phyloP scores from a whole-genome alignment of 2,329 filamentous ascomycete species.

The Monosporascus sp. region DNA sequence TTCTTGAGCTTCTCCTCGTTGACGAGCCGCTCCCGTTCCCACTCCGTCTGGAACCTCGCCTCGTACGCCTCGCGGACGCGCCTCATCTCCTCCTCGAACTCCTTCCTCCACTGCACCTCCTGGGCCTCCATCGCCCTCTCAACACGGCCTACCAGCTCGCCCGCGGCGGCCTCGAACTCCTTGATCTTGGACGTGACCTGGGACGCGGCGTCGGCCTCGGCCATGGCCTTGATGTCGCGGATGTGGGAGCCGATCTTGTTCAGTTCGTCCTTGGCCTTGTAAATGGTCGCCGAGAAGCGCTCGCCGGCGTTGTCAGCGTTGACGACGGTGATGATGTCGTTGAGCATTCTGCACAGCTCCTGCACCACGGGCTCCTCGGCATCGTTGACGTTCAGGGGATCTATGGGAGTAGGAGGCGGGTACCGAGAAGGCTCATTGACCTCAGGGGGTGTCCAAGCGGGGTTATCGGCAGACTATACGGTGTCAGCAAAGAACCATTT shows the following conservation, averaged over 20 bases:
- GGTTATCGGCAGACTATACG: conserved; percentile 15
- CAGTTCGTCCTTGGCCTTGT: conserved; percentile 81
- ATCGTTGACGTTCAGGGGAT: conserved; percentile 68
- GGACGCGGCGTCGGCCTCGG: conserved; percentile 65
- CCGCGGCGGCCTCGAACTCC: conserved; percentile 82
- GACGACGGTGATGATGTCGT: conserved; percentile 89
- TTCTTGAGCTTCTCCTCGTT: conserved; percentile 80
- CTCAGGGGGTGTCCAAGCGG: conserved; percentile 49
- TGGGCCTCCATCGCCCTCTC: conserved; percentile 77
- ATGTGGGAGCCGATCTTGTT: conserved; percentile 75
- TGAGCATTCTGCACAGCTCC: conserved; percentile 89
- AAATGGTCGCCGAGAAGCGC: conserved; percentile 72
- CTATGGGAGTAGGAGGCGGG: conserved; percentile 64
- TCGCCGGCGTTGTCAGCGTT: conserved; percentile 77
- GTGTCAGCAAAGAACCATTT: not conserved
- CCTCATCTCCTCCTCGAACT: conserved; percentile 82
- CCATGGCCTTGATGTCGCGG: conserved; percentile 61
- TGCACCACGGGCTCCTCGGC: conserved; percentile 84
- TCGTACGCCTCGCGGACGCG: conserved; percentile 74
- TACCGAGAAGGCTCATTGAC: conserved; percentile 61
- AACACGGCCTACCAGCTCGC: conserved; percentile 81
- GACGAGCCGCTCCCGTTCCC: conserved; percentile 73
- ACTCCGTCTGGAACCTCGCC: conserved; percentile 69
- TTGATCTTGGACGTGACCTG: conserved; percentile 66
- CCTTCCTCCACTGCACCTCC: conserved; percentile 75